A percentile compares a stretch with the other conserved stretches of the same genome.
These are phyloP conservation scores for Metarhizium album DNA, from an alignment of 2,329 filamentous ascomycete species.

Conservation along the genomic window DNA sequence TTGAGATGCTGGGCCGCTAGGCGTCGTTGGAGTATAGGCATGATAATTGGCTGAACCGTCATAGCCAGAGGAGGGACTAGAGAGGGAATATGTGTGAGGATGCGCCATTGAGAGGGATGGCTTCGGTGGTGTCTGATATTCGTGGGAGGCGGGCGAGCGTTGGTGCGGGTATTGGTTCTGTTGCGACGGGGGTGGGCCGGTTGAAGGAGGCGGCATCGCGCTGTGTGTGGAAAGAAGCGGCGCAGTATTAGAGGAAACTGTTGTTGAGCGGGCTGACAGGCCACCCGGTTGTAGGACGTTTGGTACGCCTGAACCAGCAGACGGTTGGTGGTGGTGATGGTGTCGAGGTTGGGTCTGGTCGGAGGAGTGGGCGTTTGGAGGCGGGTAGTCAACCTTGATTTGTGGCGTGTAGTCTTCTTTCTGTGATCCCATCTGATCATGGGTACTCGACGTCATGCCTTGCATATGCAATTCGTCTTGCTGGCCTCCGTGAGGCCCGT, in stretches of 20 bases:
- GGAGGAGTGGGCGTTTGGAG: constrained; percentile 25
- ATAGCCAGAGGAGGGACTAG: constrained; percentile 60
- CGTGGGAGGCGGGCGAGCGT: constrained; percentile 33
- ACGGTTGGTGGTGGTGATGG: constrained; percentile 23
- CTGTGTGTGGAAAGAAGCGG: constrained; percentile 35
- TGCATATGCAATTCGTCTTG: constrained; percentile 47
- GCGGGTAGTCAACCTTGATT: constrained; percentile 39
- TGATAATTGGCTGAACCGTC: constrained; percentile 43
- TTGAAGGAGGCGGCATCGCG: constrained; percentile 24
- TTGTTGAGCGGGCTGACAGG: constrained; percentile 23
- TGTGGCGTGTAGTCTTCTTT: constrained; percentile 41
- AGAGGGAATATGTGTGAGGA: constrained; percentile 71
- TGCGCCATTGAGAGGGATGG: constrained; percentile 57
- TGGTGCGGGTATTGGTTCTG: constrained; percentile 19
- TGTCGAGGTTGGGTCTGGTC: constrained; percentile 16
- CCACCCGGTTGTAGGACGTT: constrained; percentile 50
- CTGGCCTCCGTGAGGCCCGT: constrained; percentile 18
- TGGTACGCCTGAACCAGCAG: constrained; percentile 35
- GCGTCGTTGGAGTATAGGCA: constrained; percentile 53
- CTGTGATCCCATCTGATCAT: constrained; percentile 27
- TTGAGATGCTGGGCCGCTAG: constrained; percentile 49
- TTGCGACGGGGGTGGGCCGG: constrained; percentile 21
- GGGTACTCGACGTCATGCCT: constrained; percentile 27
- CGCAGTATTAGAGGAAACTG: constrained; percentile 32
- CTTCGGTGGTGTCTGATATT: constrained; percentile 55